These are phyloP conservation scores for Ettlia oleoabundans DNA, from an alignment of 139 green algal species.

Conservation along the genomic window DNA sequence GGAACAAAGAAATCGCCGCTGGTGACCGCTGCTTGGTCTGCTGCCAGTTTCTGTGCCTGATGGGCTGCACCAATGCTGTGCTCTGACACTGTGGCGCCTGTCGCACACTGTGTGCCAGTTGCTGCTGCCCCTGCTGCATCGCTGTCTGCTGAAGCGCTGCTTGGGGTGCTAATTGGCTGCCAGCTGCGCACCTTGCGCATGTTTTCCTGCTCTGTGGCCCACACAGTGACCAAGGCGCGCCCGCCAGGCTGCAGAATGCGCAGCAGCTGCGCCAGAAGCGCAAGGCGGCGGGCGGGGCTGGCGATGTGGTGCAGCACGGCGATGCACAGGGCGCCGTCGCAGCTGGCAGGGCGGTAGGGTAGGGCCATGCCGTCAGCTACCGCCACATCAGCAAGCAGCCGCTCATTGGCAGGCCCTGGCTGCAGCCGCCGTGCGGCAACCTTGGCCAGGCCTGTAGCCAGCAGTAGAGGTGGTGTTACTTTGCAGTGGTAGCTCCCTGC, in stretches of 20 bases:
- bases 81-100: background rate
- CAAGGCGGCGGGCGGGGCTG: conserved; percentile 63
- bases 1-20: conserved; percentile 93
- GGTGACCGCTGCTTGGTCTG: background rate
- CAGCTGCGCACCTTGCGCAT: conserved; percentile 90
- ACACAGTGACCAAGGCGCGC: conserved; percentile 85
- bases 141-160: background rate
- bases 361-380: conserved; percentile 85
- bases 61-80: conserved; percentile 16
- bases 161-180: conserved; percentile 53
- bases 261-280: conserved; percentile 80
- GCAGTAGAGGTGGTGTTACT: too few relatives aligned
- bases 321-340: conserved; percentile 94
- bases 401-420: background rate
- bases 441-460: conserved; percentile 57
- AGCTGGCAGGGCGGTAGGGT: conserved; percentile 71
- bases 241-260: conserved; percentile 76
- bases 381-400: conserved; percentile 73
- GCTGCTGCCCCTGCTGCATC: background rate
- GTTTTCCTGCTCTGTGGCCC: conserved; percentile 94
- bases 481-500: too few relatives aligned
- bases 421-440: conserved; percentile 58
- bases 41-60: conserved; percentile 4
- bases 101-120: background rate
- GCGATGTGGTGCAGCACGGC: conserved; percentile 97